Evolutionary conservation across 768 basidiomycete species (phyloP), one percentile per base, ranked within the genome.

Genomic region (Lactarius evosmus): DNA sequence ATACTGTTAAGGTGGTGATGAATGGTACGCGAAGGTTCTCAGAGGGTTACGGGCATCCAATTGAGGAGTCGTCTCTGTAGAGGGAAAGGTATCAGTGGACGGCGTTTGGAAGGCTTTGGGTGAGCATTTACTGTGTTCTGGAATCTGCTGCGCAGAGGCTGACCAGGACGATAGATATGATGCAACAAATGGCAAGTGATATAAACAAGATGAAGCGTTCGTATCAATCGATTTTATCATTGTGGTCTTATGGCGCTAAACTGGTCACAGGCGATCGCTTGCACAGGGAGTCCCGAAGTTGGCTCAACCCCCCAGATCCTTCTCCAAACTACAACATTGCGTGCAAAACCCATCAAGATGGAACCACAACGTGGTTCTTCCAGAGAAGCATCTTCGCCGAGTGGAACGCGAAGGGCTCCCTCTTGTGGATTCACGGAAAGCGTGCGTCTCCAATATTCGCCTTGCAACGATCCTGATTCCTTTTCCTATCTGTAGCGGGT

Each of bases 281-380:
- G 6, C 52, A 22, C 3, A 51, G 30, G 8, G 52, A 54, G 19
- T 30, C 41, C n/a, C 52, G 52, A 33, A 61, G 19, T 38, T 61
- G 60, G 60, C 60, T 61, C 25, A 33, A 29, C 11, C 60, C 60
- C 17, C 60, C 60, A 16, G 60, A 61, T 44, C 52, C 60, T 1
- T 16, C 11, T 22, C 40, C 19, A n/a, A 61, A 61, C 17, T 51
- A 52, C 38, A 60, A 32, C 19, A 41, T 41, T 29, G 59, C 59
- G 3, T 36, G 51, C 22, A 1, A 22, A 11, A 38, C 33, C 11
- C 59, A 53, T 11, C 51, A 60, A 50, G 9, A 33, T 8, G 52
- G 59, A 19, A 60, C 59, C 7, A 38, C 59, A 1, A 33, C 36
- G 1, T 60, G 59, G 59, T 60, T 60, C 17, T 30, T 25, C 30